These are phyloP conservation scores for Allium fistulosum DNA, from an alignment of 106 monocot genomes.

Conservation along the genomic window DNA sequence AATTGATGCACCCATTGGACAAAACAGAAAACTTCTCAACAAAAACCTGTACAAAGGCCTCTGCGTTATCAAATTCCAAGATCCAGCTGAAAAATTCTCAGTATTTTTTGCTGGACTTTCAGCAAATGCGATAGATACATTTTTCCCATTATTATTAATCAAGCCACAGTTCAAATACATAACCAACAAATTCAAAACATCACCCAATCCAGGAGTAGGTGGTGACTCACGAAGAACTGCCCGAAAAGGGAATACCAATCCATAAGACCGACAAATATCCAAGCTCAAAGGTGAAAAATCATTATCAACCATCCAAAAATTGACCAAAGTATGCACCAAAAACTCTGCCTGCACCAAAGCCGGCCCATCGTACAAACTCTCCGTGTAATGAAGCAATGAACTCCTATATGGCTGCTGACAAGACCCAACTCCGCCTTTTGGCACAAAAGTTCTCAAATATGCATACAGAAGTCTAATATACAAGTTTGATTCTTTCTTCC, in stretches of 20 bases:
- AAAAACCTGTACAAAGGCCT: slow-evolving; percentile 90
- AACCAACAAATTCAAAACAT: slow-evolving; percentile 54
- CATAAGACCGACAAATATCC: slow-evolving; percentile 28
- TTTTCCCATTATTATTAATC: slow-evolving; percentile 3
- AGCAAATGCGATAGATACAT: slow-evolving; percentile 7
- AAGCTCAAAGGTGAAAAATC: slow-evolving; percentile 81
- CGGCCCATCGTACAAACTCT: slow-evolving; percentile 23
- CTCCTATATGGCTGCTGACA: slow-evolving; percentile 64
- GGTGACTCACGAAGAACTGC: slow-evolving; percentile 36
- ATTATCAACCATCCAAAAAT: slow-evolving; percentile 91
- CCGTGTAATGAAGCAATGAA: slow-evolving; percentile 63
- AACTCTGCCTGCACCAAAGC: slow-evolving; percentile 63
- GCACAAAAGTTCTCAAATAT: slow-evolving; percentile 65
- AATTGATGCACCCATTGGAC: slow-evolving; percentile 62
- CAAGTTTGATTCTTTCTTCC: slow-evolving; percentile 46
- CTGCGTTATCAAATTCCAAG: slow-evolving; percentile 65
- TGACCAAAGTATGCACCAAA: slow-evolving; percentile 56
- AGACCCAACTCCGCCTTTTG: slow-evolving; percentile 19
- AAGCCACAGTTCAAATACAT: slow-evolving; percentile 52
- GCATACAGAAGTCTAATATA: slow-evolving; percentile 65
- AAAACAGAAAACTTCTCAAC: slow-evolving; percentile 73
- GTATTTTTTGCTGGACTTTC: slow-evolving; percentile 11
- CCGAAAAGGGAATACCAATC: slow-evolving; percentile 30
- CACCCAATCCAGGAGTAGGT: slow-evolving; percentile 63
- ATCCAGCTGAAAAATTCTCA: slow-evolving; percentile 9